These are phyloP conservation scores for Acer negundo DNA, from an alignment of 345 rosid genomes.

Conservation along the genomic window DNA sequence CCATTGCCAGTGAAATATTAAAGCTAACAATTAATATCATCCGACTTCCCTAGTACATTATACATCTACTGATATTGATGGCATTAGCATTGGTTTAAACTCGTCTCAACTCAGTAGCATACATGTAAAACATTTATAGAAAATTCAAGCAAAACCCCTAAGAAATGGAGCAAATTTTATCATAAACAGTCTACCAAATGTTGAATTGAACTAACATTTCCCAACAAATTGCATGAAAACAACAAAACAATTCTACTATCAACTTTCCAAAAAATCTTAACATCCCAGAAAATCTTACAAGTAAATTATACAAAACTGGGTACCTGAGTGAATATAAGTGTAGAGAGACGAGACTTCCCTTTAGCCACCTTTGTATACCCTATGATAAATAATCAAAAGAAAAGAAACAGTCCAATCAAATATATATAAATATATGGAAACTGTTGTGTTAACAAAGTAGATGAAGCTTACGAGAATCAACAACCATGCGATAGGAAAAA, in stretches of 20 bases:
- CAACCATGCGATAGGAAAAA: slow-evolving; percentile 86
- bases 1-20: neutral
- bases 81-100: neutral
- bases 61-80: neutral
- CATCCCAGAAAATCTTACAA: neutral
- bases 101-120: neutral
- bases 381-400: slow-evolving; percentile 14
- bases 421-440: neutral
- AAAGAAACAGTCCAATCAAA: neutral
- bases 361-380: slow-evolving; percentile 61
- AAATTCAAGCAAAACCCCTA: neutral
- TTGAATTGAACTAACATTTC: neutral
- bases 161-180: neutral
- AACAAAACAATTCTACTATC: neutral
- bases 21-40: neutral
- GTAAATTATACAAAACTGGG: neutral
- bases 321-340: slow-evolving; percentile 49
- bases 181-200: neutral
- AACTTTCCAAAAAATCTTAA: neutral
- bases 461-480: slow-evolving; percentile 70
- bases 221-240: neutral
- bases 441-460: neutral
- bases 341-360: slow-evolving; percentile 41
- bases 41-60: neutral
- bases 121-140: neutral